Evolutionary conservation across 2,329 filamentous ascomycete genomes (phyloP).

Genomic region (Exophiala xenobiotica): DNA sequence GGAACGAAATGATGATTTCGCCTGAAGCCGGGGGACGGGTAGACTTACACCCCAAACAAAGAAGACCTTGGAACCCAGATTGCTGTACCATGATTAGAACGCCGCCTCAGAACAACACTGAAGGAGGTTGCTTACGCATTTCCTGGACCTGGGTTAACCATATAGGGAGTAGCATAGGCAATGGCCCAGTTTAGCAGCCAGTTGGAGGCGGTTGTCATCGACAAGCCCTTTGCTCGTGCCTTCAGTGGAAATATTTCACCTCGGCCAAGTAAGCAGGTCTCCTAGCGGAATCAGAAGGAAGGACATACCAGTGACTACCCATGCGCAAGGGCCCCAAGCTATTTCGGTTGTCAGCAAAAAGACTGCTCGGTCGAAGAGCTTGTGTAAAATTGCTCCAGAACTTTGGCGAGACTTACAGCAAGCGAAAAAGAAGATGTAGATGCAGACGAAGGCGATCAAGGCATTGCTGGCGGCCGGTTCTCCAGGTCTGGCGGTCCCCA

Average conservation of each 20-base stretch:
- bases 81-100: neutral
- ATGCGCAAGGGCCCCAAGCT: conserved; percentile 71
- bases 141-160: conserved; percentile 19
- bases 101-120: no score
- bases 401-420: no score
- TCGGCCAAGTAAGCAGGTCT: no score
- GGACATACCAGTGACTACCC: conserved; percentile 46
- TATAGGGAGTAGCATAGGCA: conserved; percentile 34
- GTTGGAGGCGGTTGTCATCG: conserved; percentile 38
- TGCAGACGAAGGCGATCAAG: conserved; percentile 62
- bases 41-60: conserved; percentile 80
- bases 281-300: no score
- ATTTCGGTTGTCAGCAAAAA: no score
- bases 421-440: neutral
- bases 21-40: no score
- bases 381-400: no score
- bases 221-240: conserved; percentile 37
- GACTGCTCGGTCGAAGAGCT: no score
- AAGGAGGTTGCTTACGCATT: conserved; percentile 8
- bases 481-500: conserved; percentile 38
- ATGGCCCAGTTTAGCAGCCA: conserved; percentile 39
- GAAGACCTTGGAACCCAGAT: conserved; percentile 61
- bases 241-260: conserved; percentile 44
- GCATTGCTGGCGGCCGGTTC: conserved; percentile 30
- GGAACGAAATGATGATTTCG: no score